These are phyloP conservation scores for Pythium graminicola DNA, from an alignment of 352 stramenopile species.

Conservation along the genomic window DNA sequence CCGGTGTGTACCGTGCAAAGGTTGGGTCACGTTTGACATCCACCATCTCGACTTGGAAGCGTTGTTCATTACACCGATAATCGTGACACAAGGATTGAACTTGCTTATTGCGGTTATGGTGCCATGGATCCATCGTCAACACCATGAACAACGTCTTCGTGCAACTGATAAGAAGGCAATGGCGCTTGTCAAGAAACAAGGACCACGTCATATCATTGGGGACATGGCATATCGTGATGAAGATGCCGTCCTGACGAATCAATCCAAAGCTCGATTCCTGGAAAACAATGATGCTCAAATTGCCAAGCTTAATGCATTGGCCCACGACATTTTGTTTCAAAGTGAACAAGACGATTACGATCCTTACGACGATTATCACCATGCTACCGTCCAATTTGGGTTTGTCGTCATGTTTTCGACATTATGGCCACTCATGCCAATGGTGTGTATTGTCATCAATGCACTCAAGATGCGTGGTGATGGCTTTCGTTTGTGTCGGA, in stretches of 20 bases:
- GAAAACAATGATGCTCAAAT: conserved; percentile 60
- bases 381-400: conserved; percentile 74
- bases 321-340: conserved; percentile 67
- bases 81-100: conserved; percentile 72
- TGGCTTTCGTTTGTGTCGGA: conserved; percentile 64
- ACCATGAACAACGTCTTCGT: conserved; percentile 57
- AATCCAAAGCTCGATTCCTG: conserved; percentile 58
- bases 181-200: conserved; percentile 60
- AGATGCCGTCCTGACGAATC: conserved; percentile 42
- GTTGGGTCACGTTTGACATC: conserved; percentile 79
- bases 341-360: conserved; percentile 74
- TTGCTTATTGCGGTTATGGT: conserved; percentile 63
- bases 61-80: conserved; percentile 77
- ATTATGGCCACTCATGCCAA: conserved; percentile 75
- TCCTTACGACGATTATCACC: conserved; percentile 76
- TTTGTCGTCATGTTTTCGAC: conserved; percentile 87
- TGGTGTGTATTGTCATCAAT: conserved; percentile 70
- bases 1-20: conserved; percentile 55
- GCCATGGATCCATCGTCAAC: conserved; percentile 65
- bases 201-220: conserved; percentile 48
- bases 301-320: conserved; percentile 59
- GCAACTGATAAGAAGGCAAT: conserved; percentile 52
- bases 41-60: conserved; percentile 74
- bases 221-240: conserved; percentile 52
- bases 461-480: conserved; percentile 75